These are phyloP conservation scores for Xylaria polymorpha DNA, from an alignment of 2,329 filamentous ascomycete species.

Conservation along the genomic window DNA sequence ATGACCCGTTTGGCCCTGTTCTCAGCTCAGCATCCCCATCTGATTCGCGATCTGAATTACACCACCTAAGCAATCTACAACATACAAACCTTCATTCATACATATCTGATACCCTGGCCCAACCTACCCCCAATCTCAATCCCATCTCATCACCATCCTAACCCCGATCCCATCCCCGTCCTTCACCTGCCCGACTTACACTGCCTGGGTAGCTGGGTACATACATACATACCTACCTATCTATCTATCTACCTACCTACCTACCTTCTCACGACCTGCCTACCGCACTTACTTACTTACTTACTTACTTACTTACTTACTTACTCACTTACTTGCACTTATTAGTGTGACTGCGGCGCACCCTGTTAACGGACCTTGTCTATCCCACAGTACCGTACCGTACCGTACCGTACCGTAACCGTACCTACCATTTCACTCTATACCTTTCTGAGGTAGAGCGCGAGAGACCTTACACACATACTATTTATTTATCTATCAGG, in stretches of 20 bases:
- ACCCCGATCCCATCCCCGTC: constrained; percentile 29
- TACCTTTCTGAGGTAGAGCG: neutral
- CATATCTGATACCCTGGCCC: constrained; percentile 22
- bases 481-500: constrained; percentile 16
- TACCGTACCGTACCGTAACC: neutral
- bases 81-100: constrained; percentile 15
- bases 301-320: too few relatives aligned
- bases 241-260: neutral
- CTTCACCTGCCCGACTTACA: neutral
- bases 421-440: constrained; percentile 2
- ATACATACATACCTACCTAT: too few relatives aligned
- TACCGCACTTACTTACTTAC: too few relatives aligned
- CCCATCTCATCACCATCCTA: constrained; percentile 15
- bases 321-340: too few relatives aligned
- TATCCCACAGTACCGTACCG: neutral
- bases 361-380: constrained; percentile 6
- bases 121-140: constrained; percentile 25
- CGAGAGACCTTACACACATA: neutral
- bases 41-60: constrained; percentile 33
- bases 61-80: constrained; percentile 11
- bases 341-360: neutral
- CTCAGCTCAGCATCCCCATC: constrained; percentile 34
- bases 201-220: neutral
- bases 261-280: neutral
- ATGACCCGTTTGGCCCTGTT: constrained; percentile 35